These are phyloP conservation scores for Dactylella cylindrospora DNA, from an alignment of 2,329 filamentous ascomycete species.

Conservation along the genomic window DNA sequence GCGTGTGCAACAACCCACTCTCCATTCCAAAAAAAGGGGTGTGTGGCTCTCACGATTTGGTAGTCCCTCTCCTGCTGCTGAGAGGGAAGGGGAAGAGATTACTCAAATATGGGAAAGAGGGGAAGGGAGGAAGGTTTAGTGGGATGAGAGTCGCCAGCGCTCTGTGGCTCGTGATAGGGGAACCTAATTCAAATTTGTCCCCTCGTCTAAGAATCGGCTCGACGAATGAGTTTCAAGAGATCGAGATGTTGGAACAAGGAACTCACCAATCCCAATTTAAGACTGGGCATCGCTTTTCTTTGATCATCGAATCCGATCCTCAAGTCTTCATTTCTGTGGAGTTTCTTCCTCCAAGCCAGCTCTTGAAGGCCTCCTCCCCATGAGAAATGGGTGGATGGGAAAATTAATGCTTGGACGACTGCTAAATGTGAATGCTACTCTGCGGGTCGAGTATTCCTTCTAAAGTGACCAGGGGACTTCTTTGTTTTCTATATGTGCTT, in stretches of 20 bases:
- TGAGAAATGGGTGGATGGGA: background rate
- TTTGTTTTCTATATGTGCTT: conserved; percentile 41
- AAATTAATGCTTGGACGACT: conserved; percentile 16
- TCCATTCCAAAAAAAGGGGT: too few species aligned
- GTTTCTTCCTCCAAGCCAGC: conserved; percentile 4
- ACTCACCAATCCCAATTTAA: conserved; percentile 12
- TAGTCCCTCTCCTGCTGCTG: too few species aligned
- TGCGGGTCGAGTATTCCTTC: conserved; percentile 15
- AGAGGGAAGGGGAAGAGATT: too few species aligned
- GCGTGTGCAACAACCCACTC: conserved; percentile 34
- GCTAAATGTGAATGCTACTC: conserved; percentile 37
- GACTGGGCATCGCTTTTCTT: conserved; percentile 19
- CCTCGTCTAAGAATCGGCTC: conserved; percentile 5
- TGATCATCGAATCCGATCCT: conserved; percentile 22
- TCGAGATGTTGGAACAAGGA: conserved; percentile 18
- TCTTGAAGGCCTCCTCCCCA: conserved; percentile 14
- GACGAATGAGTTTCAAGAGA: conserved; percentile 34
- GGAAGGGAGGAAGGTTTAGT: too few species aligned
- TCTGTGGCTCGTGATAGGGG: conserved; percentile 37
- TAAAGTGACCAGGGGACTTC: conserved; percentile 30
- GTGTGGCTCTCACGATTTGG: too few species aligned
- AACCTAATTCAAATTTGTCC: conserved; percentile 27
- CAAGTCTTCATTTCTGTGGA: conserved; percentile 24
- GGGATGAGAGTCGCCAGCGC: conserved; percentile 5
- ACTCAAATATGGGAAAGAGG: too few species aligned